phyloP scores from a whole-genome alignment of 2,329 filamentous ascomycete species.

The Zasmidium cellare region DNA sequence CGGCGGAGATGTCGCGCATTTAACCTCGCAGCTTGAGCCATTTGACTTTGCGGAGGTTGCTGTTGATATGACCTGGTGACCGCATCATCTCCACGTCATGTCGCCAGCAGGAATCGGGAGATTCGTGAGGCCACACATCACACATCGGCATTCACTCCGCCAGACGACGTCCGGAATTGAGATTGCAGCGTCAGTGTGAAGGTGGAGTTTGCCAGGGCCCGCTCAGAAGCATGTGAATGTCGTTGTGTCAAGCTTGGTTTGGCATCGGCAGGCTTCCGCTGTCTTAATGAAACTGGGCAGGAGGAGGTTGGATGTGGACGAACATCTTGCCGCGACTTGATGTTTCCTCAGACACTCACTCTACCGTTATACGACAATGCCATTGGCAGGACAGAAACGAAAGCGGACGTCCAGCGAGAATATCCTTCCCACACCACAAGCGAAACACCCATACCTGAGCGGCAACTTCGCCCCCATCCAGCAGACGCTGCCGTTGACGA shows the following conservation, averaged over 20 bases:
- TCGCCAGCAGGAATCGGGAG: background rate
- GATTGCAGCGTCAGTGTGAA: background rate
- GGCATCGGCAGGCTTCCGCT: background rate
- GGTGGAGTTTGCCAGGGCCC: background rate
- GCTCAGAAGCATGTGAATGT: background rate
- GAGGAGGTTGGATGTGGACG: background rate
- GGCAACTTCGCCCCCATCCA: slow-evolving; percentile 71
- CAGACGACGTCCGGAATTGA: background rate
- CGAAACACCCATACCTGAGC: slow-evolving; percentile 51
- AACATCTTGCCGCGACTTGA: background rate
- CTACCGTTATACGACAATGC: background rate
- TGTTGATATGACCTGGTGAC: background rate
- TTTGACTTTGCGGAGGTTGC: background rate
- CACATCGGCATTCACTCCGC: background rate
- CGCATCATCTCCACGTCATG: background rate
- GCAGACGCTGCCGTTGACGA: slow-evolving; percentile 55
- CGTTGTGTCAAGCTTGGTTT: background rate
- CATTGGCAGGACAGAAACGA: slow-evolving; percentile 24
- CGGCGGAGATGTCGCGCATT: background rate
- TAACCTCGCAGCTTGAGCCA: background rate
- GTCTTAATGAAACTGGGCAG: background rate
- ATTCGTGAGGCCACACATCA: background rate
- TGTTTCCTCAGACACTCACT: background rate
- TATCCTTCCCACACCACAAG: slow-evolving; percentile 32
- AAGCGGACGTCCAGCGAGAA: slow-evolving; percentile 31